Percentiles rank a stretch among this genome's conserved stretches.
phyloP scores from a whole-genome alignment of 257 asterid species.

The Solanum infundibuliforme region DNA sequence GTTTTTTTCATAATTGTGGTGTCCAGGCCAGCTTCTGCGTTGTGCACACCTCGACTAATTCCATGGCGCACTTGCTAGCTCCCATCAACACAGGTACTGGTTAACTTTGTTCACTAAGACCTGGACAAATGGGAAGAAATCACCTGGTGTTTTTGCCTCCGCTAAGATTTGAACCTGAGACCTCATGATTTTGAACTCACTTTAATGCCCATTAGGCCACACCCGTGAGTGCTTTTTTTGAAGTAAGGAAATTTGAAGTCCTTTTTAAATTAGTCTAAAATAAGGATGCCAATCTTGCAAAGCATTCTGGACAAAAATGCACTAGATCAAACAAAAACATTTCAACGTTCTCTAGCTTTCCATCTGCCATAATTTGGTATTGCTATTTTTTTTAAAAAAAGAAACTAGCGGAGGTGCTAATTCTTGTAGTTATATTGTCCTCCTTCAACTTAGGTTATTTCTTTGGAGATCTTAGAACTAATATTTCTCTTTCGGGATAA shows the following conservation, averaged over 20 bases:
- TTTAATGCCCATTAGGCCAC: not conserved
- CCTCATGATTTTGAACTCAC: not conserved
- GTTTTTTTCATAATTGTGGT: not conserved
- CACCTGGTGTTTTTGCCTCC: not conserved
- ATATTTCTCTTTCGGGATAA: not conserved
- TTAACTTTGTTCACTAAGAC: not conserved
- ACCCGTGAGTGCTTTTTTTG: not conserved
- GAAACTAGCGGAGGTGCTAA: not conserved
- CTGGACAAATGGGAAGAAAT: not conserved
- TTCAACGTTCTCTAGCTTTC: not conserved
- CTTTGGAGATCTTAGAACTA: not conserved
- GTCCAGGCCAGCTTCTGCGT: not conserved
- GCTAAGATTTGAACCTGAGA: not conserved
- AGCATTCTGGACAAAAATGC: not conserved
- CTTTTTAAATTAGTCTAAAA: not conserved
- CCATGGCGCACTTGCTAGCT: not conserved
- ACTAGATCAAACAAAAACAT: not conserved
- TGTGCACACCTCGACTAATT: not conserved
- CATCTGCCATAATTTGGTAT: not conserved
- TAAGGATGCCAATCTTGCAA: not conserved
- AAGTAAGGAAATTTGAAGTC: not conserved
- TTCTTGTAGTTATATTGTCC: not conserved
- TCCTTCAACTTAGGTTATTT: not conserved
- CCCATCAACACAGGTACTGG: not conserved
- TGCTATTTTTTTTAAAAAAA: not conserved